Evolutionary conservation across 805 yeast species (phyloP), one percentile per base, ranked within the genome.

Genomic region (Starmerella scarabaei): DNA sequence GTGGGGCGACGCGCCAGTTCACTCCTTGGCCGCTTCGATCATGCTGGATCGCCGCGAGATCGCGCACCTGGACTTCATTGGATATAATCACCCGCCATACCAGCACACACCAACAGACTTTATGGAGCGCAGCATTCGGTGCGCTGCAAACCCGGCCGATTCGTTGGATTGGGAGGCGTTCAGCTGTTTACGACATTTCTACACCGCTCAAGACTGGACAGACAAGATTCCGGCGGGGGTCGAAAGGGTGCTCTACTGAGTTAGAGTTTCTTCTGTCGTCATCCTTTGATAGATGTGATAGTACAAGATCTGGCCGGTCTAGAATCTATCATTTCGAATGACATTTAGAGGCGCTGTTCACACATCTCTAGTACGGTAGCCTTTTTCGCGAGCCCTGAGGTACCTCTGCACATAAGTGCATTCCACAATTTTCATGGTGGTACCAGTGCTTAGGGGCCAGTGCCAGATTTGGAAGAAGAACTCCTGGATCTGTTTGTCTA

Each of bases 1-100:
- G 53, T 88, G 96, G 96, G 97, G 97, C 2, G 97, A 91, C 66
- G 96, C 97, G 0, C 95, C 97, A 0, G 77, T 88, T 3, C 97
- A 88, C 58, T 80, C 95, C 0, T 62, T 91, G 20, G 97, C 93
- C 0, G 73, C 81, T 5, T 91, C 84, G 0, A 67, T 91, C 69
- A 65, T 80, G 53, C 62, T 86, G 35, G 67, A 77, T 41, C 57
- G 77, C 3, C 65, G 72, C 3, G 82, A 86, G 44, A 65, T 88
- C 11, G 97, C 86, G 59, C 88, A 88, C 61, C 86, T 88, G 61
- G 66, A 96, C 47, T 96, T 88, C 56, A 79, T 88, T 49, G 97
- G 97, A 0, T 88, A 88, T 60, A 67, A 73, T 41, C 97, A 86
- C 58, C 47, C 47, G 2, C 48, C 48, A 55, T 75, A 72, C 66